Conservation (phyloP, 805 yeast species). For the Cyberlindnera sargentensis region DNA sequence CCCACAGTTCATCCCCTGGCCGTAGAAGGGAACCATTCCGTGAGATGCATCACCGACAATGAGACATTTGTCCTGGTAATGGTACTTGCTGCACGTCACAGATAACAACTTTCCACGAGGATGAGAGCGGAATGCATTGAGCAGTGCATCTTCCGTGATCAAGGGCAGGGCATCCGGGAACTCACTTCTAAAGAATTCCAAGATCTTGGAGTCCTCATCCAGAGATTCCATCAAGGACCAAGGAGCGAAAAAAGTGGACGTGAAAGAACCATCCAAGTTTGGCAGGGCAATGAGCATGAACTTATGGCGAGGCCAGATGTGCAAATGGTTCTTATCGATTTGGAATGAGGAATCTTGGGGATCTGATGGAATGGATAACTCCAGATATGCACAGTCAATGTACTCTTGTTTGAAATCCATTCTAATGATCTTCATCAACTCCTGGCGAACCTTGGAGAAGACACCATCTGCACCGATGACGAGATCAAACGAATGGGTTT, state of each 20-base stretch:
- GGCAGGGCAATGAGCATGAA: conserved; percentile 89
- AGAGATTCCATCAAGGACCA: conserved; percentile 56
- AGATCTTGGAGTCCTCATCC: conserved; percentile 35
- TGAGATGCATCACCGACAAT: conserved; percentile 93
- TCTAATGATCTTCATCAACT: conserved; percentile 56
- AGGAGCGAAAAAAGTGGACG: conserved; percentile 84
- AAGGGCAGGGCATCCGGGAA: conserved; percentile 71
- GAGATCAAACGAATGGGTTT: conserved; percentile 38
- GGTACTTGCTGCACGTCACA: conserved; percentile 62
- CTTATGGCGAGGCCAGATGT: conserved; percentile 86
- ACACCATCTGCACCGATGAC: conserved; percentile 86
- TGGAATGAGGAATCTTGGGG: conserved; percentile 27
- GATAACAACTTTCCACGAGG: conserved; percentile 80
- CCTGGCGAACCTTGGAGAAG: conserved; percentile 63
- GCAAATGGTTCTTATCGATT: conserved; percentile 62
- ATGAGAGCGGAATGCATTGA: conserved; percentile 43
- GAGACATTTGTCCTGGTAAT: conserved; percentile 53
- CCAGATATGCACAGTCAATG: conserved; percentile 79
- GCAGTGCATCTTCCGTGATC: conserved; percentile 53
- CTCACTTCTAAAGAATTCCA: conserved; percentile 46
- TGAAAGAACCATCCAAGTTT: conserved; percentile 78
- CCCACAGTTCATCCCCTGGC: conserved; percentile 96
- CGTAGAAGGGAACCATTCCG: conserved; percentile 96
- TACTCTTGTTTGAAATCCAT: conserved; percentile 72
- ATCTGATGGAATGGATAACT: conserved; percentile 59